Evolutionary conservation across 208 protist species (phyloP).

Genomic region (Balamuthia mandrillaris): DNA sequence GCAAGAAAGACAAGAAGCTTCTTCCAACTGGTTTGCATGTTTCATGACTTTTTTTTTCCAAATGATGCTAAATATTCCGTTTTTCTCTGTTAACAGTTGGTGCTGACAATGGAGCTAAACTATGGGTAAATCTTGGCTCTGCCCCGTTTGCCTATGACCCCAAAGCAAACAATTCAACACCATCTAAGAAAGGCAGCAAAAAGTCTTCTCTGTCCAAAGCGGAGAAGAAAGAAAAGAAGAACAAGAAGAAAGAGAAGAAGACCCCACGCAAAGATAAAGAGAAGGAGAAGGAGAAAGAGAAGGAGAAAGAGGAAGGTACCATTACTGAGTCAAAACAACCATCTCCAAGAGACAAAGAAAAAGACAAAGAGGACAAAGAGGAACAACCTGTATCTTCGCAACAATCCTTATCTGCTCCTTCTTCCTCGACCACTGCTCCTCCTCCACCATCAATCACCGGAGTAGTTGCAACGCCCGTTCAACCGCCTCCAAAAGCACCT

Average conservation of each 20-base stretch:
- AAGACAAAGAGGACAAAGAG: not conserved
- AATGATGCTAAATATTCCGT: too few species aligned
- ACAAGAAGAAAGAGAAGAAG: not conserved
- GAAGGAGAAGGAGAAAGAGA: not conserved
- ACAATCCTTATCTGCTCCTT: too few species aligned
- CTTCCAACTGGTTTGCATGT: slow-evolving; percentile 7
- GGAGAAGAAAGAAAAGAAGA: slow-evolving; percentile 15
- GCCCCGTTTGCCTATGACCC: too few species aligned
- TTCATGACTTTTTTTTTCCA: too few species aligned
- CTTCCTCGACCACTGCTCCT: not conserved
- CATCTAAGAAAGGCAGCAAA: too few species aligned
- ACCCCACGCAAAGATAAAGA: not conserved
- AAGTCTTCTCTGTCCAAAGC: not conserved
- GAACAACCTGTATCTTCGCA: not conserved
- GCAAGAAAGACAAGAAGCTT: not conserved
- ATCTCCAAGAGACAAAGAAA: not conserved
- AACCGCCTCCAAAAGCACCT: too few species aligned
- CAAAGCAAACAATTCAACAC: too few species aligned
- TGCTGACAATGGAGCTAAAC: too few species aligned
- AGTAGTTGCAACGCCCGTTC: not conserved
- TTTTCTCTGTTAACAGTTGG: too few species aligned
- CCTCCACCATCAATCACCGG: not conserved
- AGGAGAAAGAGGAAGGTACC: not conserved
- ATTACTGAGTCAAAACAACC: too few species aligned
- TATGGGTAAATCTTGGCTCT: too few species aligned